phyloP scores from a whole-genome alignment of 2,329 filamentous ascomycete species.

The Calonectria ilicicola region DNA sequence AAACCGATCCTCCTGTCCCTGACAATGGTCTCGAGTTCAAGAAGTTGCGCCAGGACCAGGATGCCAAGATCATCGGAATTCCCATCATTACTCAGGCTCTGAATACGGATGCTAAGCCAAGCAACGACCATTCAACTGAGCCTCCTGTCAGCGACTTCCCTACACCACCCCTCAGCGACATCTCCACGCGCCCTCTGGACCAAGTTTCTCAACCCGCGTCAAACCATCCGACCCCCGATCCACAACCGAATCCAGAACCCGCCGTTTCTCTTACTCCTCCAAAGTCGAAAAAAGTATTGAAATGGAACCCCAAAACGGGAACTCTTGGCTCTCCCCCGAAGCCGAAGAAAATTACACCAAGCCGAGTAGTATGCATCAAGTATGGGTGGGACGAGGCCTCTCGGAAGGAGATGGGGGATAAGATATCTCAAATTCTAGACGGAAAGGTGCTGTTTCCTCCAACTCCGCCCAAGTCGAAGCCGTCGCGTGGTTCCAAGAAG shows the following conservation, averaged over 20 bases:
- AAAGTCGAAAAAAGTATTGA: slow-evolving; percentile 63
- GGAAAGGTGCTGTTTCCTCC: slow-evolving; percentile 43
- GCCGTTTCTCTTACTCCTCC: slow-evolving; percentile 24
- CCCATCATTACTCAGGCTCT: slow-evolving; percentile 23
- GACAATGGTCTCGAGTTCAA: slow-evolving; percentile 41
- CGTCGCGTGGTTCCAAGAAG: slow-evolving; percentile 38
- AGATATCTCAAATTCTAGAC: slow-evolving; percentile 73
- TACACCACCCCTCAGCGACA: slow-evolving; percentile 31
- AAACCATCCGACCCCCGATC: slow-evolving; percentile 7
- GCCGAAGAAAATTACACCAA: slow-evolving; percentile 56
- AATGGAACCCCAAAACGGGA: slow-evolving; percentile 70
- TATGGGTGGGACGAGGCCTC: slow-evolving; percentile 67
- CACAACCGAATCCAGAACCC: slow-evolving; percentile 16
- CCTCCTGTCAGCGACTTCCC: slow-evolving; percentile 14
- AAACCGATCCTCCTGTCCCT: slow-evolving; percentile 47
- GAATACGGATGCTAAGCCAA: slow-evolving; percentile 18
- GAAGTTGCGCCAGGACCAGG: slow-evolving; percentile 42
- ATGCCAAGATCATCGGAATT: slow-evolving; percentile 21
- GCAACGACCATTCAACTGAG: slow-evolving; percentile 17
- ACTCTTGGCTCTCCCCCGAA: slow-evolving; percentile 73
- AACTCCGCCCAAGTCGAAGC: slow-evolving; percentile 42
- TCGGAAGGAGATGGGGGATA: slow-evolving; percentile 64
- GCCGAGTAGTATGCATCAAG: slow-evolving; percentile 64
- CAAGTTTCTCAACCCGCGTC: slow-evolving; percentile 7
- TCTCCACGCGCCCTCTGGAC: slow-evolving; percentile 3